Conservation (phyloP, 1,284 basidiomycete species). For the Anthracocystis panici-leucophaei region DNA sequence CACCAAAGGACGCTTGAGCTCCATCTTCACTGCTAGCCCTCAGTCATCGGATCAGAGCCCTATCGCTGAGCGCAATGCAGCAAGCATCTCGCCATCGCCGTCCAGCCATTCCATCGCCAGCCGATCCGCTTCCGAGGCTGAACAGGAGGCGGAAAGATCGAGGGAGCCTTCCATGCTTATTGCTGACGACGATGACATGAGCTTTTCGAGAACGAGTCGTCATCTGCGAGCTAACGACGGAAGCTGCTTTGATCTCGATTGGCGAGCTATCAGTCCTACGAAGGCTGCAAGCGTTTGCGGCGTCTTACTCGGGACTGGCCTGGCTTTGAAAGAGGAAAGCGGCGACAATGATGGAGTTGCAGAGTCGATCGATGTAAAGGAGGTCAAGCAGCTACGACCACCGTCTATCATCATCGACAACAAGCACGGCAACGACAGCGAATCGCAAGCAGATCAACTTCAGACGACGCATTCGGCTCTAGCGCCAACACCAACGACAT, state of each 20-base stretch:
- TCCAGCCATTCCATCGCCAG: slow-evolving; percentile 20
- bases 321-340: background rate
- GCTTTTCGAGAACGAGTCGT: slow-evolving; percentile 27
- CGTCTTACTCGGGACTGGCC: background rate
- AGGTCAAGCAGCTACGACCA: slow-evolving; percentile 1
- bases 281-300: slow-evolving; percentile 15
- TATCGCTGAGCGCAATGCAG: background rate
- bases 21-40: slow-evolving; percentile 42
- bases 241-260: slow-evolving; percentile 54
- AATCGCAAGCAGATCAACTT: background rate
- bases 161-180: slow-evolving; percentile 53
- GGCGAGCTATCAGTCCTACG: slow-evolving; percentile 22
- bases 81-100: slow-evolving; percentile 23
- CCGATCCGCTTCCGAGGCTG: slow-evolving; percentile 12
- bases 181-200: slow-evolving; percentile 29
- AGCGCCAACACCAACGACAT: background rate
- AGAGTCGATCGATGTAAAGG: background rate
- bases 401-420: slow-evolving; percentile 20
- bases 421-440: background rate
- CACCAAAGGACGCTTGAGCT: slow-evolving; percentile 31
- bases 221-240: slow-evolving; percentile 52
- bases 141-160: slow-evolving; percentile 30
- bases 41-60: slow-evolving; percentile 17
- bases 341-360: background rate
- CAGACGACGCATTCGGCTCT: background rate